Evolutionary conservation across 768 basidiomycete species (phyloP).

Genomic region (Leccinum obscurum): DNA sequence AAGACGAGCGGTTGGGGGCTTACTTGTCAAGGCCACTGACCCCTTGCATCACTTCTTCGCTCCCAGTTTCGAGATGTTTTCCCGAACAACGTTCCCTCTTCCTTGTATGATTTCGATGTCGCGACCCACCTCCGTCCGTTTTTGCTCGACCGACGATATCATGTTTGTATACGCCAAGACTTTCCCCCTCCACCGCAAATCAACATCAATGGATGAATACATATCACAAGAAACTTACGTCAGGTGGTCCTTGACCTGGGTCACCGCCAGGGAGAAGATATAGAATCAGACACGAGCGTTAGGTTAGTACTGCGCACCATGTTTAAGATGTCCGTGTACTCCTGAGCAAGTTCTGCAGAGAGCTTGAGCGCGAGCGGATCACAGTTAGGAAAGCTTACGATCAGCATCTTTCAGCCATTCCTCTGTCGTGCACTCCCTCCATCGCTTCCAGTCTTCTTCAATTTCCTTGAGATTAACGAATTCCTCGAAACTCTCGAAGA

Average conservation of each 20-base stretch:
- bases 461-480: slow-evolving; percentile 25
- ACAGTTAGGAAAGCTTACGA: slow-evolving; percentile 16
- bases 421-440: slow-evolving; percentile 30
- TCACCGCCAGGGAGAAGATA: background rate
- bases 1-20: background rate
- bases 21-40: background rate
- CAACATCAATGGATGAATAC: background rate
- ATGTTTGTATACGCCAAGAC: slow-evolving; percentile 22
- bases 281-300: background rate
- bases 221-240: slow-evolving; percentile 17
- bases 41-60: slow-evolving; percentile 10
- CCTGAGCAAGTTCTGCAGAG: slow-evolving; percentile 21
- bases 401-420: slow-evolving; percentile 34
- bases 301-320: slow-evolving; percentile 19
- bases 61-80: slow-evolving; percentile 24
- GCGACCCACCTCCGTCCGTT: slow-evolving; percentile 17
- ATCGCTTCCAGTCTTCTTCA: slow-evolving; percentile 24
- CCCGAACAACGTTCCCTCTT: slow-evolving; percentile 19
- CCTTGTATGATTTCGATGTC: slow-evolving; percentile 20
- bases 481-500: slow-evolving; percentile 23
- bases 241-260: slow-evolving; percentile 31
- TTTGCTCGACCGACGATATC: slow-evolving; percentile 24
- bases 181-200: slow-evolving; percentile 20
- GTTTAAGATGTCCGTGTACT: slow-evolving; percentile 20
- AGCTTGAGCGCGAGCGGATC: background rate